A percentile compares a stretch with the other conserved stretches of the same genome.
phyloP scores from a whole-genome alignment of 331 rosid species.

The Ulmus americana region DNA sequence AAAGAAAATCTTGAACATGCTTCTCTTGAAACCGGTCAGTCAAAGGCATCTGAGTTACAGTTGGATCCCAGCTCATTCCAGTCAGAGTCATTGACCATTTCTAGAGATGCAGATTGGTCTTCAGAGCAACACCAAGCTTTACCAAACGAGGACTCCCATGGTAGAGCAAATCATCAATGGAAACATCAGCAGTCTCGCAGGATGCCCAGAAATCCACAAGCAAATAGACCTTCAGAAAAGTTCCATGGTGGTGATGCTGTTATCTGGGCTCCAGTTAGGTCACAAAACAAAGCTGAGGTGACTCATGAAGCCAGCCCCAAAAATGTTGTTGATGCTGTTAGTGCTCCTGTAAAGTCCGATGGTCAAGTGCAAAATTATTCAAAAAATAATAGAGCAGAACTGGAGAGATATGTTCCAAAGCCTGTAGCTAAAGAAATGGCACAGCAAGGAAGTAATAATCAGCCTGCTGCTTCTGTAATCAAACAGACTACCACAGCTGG shows the following conservation, averaged over 20 bases:
- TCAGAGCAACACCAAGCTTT: constrained; percentile 36
- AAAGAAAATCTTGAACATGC: constrained; percentile 41
- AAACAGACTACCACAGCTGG: constrained; percentile 34
- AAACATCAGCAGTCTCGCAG: constrained; percentile 69
- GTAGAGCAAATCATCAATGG: constrained; percentile 56
- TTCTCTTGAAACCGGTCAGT: constrained; percentile 41
- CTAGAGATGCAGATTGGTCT: constrained; percentile 42
- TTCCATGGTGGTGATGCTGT: constrained; percentile 58
- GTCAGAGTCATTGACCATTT: constrained; percentile 13
- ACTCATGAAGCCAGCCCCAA: constrained; percentile 44
- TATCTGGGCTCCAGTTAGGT: constrained; percentile 90
- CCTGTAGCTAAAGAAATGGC: constrained; percentile 97
- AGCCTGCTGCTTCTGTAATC: constrained; percentile 30
- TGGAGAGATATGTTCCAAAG: constrained; percentile 91
- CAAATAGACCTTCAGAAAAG: constrained; percentile 54
- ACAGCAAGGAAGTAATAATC: constrained; percentile 66
- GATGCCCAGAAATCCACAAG: constrained; percentile 58
- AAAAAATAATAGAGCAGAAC: constrained; percentile 86
- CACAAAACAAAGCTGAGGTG: constrained; percentile 50
- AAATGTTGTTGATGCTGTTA: constrained; percentile 37
- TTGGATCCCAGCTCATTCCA: constrained; percentile 42
- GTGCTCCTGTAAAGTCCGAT: constrained; percentile 44
- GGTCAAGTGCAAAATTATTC: constrained; percentile 51
- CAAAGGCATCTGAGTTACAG: constrained; percentile 42
- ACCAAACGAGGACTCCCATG: constrained; percentile 54